Conservation (phyloP, 2,329 filamentous ascomycete species). For the Lithohypha guttulata region DNA sequence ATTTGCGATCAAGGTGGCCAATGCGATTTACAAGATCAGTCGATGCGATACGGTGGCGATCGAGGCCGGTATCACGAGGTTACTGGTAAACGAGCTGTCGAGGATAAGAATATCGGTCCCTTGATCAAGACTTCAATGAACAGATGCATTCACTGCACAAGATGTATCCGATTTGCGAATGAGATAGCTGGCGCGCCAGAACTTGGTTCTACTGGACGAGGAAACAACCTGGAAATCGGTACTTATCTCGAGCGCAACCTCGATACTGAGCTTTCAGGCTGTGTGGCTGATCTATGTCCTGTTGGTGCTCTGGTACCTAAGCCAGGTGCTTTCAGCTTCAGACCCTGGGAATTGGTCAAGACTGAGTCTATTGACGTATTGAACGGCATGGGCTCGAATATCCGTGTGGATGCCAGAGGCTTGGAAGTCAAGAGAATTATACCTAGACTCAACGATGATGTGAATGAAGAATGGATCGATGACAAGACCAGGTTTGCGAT, state of each 20-base stretch:
- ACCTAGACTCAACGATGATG: constrained; percentile 87
- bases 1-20: constrained; percentile 99
- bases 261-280: constrained; percentile 88
- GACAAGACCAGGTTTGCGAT: constrained; percentile 96
- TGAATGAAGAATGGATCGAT: constrained; percentile 99
- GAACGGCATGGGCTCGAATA: constrained; percentile 85
- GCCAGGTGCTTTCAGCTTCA: constrained; percentile 91
- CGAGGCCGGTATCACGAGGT: constrained; percentile 94
- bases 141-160: constrained; percentile 97
- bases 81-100: constrained; percentile 89
- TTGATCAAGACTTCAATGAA: constrained; percentile 99
- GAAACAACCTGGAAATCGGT: constrained; percentile 95
- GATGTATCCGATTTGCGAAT: constrained; percentile 95
- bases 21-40: constrained; percentile 98
- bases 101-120: constrained; percentile 98
- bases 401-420: constrained; percentile 84
- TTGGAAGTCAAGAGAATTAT: constrained; percentile 93
- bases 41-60: constrained; percentile 95
- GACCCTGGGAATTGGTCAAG: constrained; percentile 95
- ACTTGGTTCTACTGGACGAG: constrained; percentile 85
- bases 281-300: constrained; percentile 95
- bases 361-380: constrained; percentile 92
- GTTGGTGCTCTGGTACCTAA: constrained; percentile 95
- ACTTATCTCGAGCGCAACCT: constrained; percentile 93
- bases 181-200: constrained; percentile 93